phyloP scores from a whole-genome alignment of 2,329 filamentous ascomycete genomes.

The Sphaerulina musiva region DNA sequence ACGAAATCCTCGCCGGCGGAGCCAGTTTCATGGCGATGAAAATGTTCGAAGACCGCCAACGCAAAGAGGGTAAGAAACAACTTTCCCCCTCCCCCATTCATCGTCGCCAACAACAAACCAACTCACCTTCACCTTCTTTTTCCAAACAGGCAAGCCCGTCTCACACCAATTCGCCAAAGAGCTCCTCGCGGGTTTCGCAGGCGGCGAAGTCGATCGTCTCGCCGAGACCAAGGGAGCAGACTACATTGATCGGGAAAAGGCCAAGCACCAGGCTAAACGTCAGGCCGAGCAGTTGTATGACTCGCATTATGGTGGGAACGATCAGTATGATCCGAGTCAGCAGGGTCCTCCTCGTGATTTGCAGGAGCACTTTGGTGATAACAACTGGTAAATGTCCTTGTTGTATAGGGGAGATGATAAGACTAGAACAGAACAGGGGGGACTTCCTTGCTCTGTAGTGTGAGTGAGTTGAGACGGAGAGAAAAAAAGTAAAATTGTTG shows the following conservation, averaged over 20 bases:
- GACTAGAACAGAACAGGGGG: background rate
- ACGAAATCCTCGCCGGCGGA: slow-evolving; percentile 69
- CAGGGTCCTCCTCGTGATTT: slow-evolving; percentile 33
- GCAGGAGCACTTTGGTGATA: slow-evolving; percentile 29
- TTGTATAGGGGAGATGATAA: background rate
- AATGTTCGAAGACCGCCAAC: slow-evolving; percentile 69
- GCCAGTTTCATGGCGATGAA: slow-evolving; percentile 76
- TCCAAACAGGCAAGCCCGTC: slow-evolving; percentile 56
- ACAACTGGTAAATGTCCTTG: slow-evolving; percentile 11
- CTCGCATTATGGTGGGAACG: slow-evolving; percentile 43
- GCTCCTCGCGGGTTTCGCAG: slow-evolving; percentile 63
- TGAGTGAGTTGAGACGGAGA: no score
- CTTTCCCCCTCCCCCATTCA: slow-evolving; percentile 12
- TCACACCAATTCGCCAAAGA: slow-evolving; percentile 73
- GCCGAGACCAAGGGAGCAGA: slow-evolving; percentile 52
- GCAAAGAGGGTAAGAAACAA: slow-evolving; percentile 47
- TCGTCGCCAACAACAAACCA: background rate
- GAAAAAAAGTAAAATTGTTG: no score
- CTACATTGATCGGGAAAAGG: slow-evolving; percentile 44
- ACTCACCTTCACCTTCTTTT: no score
- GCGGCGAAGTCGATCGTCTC: slow-evolving; percentile 69
- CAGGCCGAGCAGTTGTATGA: slow-evolving; percentile 45
- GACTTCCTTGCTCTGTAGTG: no score
- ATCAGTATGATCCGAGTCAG: slow-evolving; percentile 44
- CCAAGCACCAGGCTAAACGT: slow-evolving; percentile 42